A percentile compares a stretch with the other conserved stretches of the same genome.
These are phyloP conservation scores for Scutellaria barbata DNA, from an alignment of 257 asterid genomes.

Conservation along the genomic window DNA sequence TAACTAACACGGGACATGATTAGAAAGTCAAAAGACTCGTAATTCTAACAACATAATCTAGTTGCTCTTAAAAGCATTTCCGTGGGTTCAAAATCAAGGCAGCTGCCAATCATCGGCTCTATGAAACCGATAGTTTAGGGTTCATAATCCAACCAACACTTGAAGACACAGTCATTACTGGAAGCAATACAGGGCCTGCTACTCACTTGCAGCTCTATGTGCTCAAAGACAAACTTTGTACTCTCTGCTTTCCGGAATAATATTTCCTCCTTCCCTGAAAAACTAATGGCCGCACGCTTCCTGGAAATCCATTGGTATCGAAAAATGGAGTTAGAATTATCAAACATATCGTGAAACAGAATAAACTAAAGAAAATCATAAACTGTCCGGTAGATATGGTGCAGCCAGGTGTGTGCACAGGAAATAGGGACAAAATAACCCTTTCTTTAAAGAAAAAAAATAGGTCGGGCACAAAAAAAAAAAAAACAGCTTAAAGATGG, in stretches of 20 bases:
- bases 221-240: conserved; percentile 32
- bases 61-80: conserved; percentile 38
- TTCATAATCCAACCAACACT: conserved; percentile 26
- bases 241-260: conserved; percentile 21
- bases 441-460: background rate
- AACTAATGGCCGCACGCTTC: conserved; percentile 27
- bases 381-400: background rate
- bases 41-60: conserved; percentile 35
- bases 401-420: background rate
- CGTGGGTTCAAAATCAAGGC: conserved; percentile 35
- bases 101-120: conserved; percentile 24
- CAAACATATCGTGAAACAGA: background rate
- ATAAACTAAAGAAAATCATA: background rate
- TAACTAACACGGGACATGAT: conserved; percentile 35
- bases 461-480: background rate
- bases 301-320: conserved; percentile 31
- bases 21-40: conserved; percentile 24
- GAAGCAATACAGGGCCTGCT: conserved; percentile 22
- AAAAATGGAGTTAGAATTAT: conserved; percentile 12
- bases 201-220: conserved; percentile 30
- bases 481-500: conserved; percentile 10
- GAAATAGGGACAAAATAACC: background rate
- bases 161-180: conserved; percentile 16
- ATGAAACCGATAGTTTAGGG: background rate
- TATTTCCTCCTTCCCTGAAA: conserved; percentile 30